Percentiles rank a stretch among this genome's conserved stretches.
phyloP scores from a whole-genome alignment of 164 flowering plant genomes.

The Magnolia kwangsiensis region DNA sequence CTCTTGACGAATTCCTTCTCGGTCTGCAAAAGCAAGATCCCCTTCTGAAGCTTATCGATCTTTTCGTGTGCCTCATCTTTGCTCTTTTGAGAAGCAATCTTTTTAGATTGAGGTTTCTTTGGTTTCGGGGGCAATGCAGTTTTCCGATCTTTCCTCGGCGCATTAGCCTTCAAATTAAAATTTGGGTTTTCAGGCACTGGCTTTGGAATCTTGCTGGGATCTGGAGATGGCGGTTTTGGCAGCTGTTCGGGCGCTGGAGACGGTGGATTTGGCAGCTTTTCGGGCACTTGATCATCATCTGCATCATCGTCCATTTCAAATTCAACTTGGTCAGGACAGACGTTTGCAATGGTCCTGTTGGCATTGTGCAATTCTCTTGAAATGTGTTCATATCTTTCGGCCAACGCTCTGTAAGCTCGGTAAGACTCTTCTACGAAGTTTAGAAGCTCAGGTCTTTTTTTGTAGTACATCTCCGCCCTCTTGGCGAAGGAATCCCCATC shows the following conservation, averaged over 20 bases:
- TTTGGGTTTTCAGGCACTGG: neutral
- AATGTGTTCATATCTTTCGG: constrained; percentile 30
- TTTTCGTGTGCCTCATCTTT: constrained; percentile 32
- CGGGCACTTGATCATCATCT: neutral
- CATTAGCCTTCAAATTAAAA: neutral
- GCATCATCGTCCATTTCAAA: constrained; percentile 51
- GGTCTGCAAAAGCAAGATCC: constrained; percentile 60
- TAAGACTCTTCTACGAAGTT: constrained; percentile 68
- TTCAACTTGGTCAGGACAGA: constrained; percentile 19
- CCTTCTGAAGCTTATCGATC: constrained; percentile 61
- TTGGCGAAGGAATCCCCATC: constrained; percentile 81
- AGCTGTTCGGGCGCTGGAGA: neutral
- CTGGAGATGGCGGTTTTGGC: neutral
- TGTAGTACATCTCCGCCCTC: constrained; percentile 83
- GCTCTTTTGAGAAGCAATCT: constrained; percentile 12
- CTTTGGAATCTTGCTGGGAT: neutral
- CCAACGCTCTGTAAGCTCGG: constrained; percentile 70
- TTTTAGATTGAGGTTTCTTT: constrained; percentile 24
- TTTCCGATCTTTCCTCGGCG: constrained; percentile 22
- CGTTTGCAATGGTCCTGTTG: neutral
- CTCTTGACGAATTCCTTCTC: constrained; percentile 75
- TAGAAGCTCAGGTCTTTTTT: constrained; percentile 74
- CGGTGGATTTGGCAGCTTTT: neutral
- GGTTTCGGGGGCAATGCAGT: constrained; percentile 21
- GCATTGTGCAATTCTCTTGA: constrained; percentile 1